Evolutionary conservation across 345 rosid species (phyloP).

Genomic region (Syzygium oleosum): DNA sequence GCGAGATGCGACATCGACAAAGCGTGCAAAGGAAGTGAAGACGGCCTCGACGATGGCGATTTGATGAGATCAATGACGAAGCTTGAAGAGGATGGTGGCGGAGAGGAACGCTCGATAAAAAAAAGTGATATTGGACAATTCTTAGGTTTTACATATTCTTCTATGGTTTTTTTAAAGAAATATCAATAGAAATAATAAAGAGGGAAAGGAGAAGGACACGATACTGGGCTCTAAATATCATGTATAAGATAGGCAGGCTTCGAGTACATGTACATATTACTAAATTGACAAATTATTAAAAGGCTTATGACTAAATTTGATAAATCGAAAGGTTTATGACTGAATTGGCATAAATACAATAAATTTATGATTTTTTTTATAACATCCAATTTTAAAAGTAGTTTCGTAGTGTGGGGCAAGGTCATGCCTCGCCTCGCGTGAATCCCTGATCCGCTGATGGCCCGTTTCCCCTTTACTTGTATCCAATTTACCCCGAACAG

Average conservation of each 20-base stretch:
- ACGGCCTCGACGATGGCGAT: not conserved
- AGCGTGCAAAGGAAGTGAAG: not conserved
- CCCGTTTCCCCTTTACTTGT: not conserved
- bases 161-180: not conserved
- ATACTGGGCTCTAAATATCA: not conserved
- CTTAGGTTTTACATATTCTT: not conserved
- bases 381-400: not conserved
- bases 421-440: not conserved
- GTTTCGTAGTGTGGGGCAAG: fast-evolving
- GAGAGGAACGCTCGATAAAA: not conserved
- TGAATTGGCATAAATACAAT: too few relatives aligned
- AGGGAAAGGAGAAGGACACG: not conserved
- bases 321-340: too few relatives aligned
- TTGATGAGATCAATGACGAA: too few relatives aligned
- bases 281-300: too few relatives aligned
- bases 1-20: not conserved
- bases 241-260: not conserved
- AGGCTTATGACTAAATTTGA: too few relatives aligned
- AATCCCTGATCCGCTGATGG: not conserved
- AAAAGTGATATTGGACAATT: not conserved
- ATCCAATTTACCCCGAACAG: not conserved
- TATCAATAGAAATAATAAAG: not conserved
- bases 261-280: not conserved
- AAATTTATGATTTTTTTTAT: too few relatives aligned
- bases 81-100: not conserved